Evolutionary conservation across 192 early-diverging fungal species (phyloP).

Genomic region (Podila epigama): DNA sequence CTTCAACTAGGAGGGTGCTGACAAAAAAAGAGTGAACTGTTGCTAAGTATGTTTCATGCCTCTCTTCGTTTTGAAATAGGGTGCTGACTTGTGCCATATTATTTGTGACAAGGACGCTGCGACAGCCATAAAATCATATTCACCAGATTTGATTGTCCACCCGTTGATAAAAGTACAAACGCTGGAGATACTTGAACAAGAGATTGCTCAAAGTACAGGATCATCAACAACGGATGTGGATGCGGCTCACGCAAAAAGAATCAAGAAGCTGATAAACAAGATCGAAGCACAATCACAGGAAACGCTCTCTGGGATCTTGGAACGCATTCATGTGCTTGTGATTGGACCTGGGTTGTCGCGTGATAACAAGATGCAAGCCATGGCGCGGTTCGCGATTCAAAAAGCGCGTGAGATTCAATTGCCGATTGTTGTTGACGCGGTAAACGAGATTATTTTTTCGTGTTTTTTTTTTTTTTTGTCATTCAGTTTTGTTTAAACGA

Average conservation of each 20-base stretch:
- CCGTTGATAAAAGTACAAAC: slow-evolving; percentile 60
- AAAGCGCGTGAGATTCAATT: slow-evolving; percentile 66
- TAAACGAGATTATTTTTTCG: too few relatives aligned
- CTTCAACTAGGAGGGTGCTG: too few relatives aligned
- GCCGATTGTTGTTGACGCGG: slow-evolving; percentile 92
- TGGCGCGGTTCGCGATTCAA: slow-evolving; percentile 71
- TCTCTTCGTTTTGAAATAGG: slow-evolving; percentile 50
- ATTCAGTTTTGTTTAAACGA: neutral
- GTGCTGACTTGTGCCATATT: slow-evolving; percentile 86
- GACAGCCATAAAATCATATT: slow-evolving; percentile 71
- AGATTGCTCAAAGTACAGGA: too few relatives aligned
- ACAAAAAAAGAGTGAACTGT: neutral
- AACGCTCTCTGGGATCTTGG: slow-evolving; percentile 61
- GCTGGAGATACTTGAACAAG: slow-evolving; percentile 20
- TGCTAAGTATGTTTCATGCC: neutral
- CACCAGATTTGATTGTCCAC: slow-evolving; percentile 87
- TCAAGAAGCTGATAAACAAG: neutral
- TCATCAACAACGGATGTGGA: too few relatives aligned
- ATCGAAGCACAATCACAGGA: slow-evolving; percentile 8
- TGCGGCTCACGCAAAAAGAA: too few relatives aligned
- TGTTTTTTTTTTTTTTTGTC: too few relatives aligned
- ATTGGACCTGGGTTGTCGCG: slow-evolving; percentile 93
- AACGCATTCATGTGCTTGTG: slow-evolving; percentile 83
- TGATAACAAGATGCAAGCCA: slow-evolving; percentile 70
- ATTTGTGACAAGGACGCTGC: slow-evolving; percentile 85